Conservation (phyloP, 1,284 basidiomycete species). For the Apiotrichum mycotoxinovorans region DNA sequence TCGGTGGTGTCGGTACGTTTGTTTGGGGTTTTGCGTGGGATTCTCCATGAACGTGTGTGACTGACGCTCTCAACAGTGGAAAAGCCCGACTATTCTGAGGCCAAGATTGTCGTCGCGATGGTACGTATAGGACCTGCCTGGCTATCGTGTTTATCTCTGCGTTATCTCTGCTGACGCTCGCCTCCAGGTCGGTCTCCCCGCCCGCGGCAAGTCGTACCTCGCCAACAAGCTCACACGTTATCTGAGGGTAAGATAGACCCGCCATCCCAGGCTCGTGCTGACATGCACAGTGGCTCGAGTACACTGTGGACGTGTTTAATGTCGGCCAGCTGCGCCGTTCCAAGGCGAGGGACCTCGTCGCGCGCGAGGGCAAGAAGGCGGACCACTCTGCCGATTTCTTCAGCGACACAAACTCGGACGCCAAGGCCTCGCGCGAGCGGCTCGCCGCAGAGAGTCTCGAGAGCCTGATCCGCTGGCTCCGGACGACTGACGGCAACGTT, state of each 20-base stretch:
- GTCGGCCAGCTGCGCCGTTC: conserved; percentile 91
- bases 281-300: conserved; percentile 83
- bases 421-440: conserved; percentile 71
- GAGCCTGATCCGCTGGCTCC: conserved; percentile 91
- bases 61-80: conserved; percentile 60
- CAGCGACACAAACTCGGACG: conserved; percentile 78
- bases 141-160: conserved; percentile 14
- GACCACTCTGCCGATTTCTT: conserved; percentile 92
- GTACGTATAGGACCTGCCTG: conserved; percentile 92
- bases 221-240: conserved; percentile 81
- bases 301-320: conserved; percentile 98
- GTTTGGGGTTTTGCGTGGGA: too few species aligned
- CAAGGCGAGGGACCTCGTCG: conserved; percentile 58
- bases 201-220: conserved; percentile 77
- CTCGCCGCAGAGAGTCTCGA: conserved; percentile 91
- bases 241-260: conserved; percentile 58
- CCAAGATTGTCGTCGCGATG: conserved; percentile 98
- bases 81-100: conserved; percentile 96
- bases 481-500: conserved; percentile 91
- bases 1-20: conserved; percentile 48
- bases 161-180: neutral
- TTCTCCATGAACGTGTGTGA: neutral
- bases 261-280: neutral
- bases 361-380: conserved; percentile 53
- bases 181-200: conserved; percentile 68